Base-by-base conservation (phyloP, 208 protist species). In the Trypanosoma cruzi region DNA sequence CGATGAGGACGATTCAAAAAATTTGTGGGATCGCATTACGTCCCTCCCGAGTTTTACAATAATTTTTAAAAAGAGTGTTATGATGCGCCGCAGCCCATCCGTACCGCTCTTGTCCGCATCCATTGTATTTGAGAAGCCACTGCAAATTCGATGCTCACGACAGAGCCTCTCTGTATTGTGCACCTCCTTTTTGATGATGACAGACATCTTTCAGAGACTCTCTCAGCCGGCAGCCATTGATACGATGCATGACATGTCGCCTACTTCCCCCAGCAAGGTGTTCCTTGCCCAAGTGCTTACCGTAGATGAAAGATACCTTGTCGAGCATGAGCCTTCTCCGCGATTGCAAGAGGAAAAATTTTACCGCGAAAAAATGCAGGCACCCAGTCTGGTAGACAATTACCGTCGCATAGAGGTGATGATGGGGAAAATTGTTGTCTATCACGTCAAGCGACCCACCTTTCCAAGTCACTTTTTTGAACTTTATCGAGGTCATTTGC, bases 391-490 rank as follows among this genome's bases (percentile, higher is more conserved):
- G 20, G 0, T 32, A 31, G 42, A 53, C 0, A 20, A 29, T 6
- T 52, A 18, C 36, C 22, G 75, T 13, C 73, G 62, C 29, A 22
- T 86, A 3, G 67, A 88, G 46, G 69, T 88, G 8, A 20, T 32
- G 24, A 54, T 48, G 7, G 82, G 82, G 18, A 42, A 58, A 18
- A 63, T 88, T 7, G 70, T 66, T 16, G 48, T 88, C n/a, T 84
- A 72, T 68, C 78, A 88, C 66, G 46, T 31, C 16, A 49, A 40
- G 24, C 77, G 78, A 7, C 64, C 74, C 6, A 71, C 60, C 16
- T 74, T 73, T 67, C 75, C 78, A 22, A 71, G 82, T 64, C 58
- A 74, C 50, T 67, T 64, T 31, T 56, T 80, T 48, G 82, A 88
- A 56, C 64, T 88, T 14, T 26, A 72, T 28, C 24, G 56, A 22